Percentiles rank a stretch among this genome's conserved stretches.
Evolutionary conservation across 495 filamentous ascomycete species (phyloP).

Genomic region (Penicillium canescens): DNA sequence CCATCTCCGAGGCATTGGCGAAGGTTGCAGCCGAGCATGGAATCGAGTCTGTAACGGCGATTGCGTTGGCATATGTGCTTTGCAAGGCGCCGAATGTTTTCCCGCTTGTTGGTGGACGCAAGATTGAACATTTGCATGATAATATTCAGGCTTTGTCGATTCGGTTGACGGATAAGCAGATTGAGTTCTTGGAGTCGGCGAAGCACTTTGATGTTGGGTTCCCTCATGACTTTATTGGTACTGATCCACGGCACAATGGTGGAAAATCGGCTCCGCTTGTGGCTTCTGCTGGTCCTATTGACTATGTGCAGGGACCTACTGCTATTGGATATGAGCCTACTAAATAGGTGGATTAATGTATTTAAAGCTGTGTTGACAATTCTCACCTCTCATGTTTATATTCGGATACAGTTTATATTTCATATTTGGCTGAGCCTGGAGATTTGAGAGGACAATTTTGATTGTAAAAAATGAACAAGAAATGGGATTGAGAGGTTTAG

Average conservation of each 20-base stretch:
- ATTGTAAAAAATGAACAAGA: neutral
- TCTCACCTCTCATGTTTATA: too few species aligned
- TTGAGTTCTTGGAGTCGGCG: conserved; percentile 55
- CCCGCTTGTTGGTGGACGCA: conserved; percentile 70
- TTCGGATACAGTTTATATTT: too few species aligned
- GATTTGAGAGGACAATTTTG: too few species aligned
- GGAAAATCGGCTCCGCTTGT: conserved; percentile 41
- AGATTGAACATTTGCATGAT: conserved; percentile 61
- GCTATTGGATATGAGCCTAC: conserved; percentile 31
- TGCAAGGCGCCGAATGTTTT: conserved; percentile 75
- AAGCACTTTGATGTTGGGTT: conserved; percentile 54
- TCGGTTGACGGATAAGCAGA: conserved; percentile 53
- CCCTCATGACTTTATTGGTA: conserved; percentile 48
- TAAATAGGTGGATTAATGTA: neutral
- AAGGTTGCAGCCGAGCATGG: conserved; percentile 53
- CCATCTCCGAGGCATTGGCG: conserved; percentile 47
- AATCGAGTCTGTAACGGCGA: conserved; percentile 45
- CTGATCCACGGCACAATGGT: conserved; percentile 29
- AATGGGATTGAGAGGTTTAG: neutral
- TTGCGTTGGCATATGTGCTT: conserved; percentile 75
- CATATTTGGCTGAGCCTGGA: too few species aligned
- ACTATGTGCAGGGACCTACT: conserved; percentile 36
- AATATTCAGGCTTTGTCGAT: conserved; percentile 63
- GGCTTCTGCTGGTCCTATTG: conserved; percentile 43
- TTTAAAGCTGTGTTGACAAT: neutral